A percentile compares a stretch with the other conserved stretches of the same genome.
phyloP scores from a whole-genome alignment of 164 flowering plant species.

The Chloranthus sessilifolius region DNA sequence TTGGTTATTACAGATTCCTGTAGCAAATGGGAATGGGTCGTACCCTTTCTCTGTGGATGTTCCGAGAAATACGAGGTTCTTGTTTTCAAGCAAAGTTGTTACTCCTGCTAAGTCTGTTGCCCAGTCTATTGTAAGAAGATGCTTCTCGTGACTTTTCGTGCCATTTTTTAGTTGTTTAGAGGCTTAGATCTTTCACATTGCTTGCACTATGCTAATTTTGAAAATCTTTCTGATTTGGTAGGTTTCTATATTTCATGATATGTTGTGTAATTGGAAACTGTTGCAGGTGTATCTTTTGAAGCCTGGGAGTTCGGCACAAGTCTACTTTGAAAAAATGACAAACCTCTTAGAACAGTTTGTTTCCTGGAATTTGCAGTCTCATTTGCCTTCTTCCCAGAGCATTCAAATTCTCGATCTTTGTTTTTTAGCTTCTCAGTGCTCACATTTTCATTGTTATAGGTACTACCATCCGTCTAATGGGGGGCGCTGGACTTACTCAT shows the following conservation, averaged over 20 bases:
- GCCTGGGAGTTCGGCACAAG: conserved; percentile 72
- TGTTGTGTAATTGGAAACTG: conserved; percentile 10
- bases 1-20: conserved; percentile 66
- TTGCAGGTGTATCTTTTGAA: conserved; percentile 82
- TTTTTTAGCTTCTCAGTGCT: conserved; percentile 5
- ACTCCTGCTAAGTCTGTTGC: conserved; percentile 88
- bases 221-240: conserved; percentile 3
- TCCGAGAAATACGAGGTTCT: conserved; percentile 91
- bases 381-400: conserved; percentile 10
- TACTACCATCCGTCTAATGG: conserved; percentile 99
- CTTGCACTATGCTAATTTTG: not conserved
- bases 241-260: not conserved
- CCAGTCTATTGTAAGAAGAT: conserved; percentile 74
- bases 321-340: conserved; percentile 83
- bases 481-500: conserved; percentile 94
- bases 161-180: not conserved
- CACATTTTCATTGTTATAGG: conserved; percentile 31
- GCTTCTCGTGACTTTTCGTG: not conserved
- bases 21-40: conserved; percentile 84
- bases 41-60: conserved; percentile 85
- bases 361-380: conserved; percentile 23
- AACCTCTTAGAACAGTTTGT: conserved; percentile 95
- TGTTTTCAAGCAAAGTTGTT: conserved; percentile 65
- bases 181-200: not conserved
- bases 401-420: not conserved